A percentile compares a stretch with the other conserved stretches of the same genome.
phyloP scores from a whole-genome alignment of 2,329 filamentous ascomycete species.

The Tolypocladium sp. region DNA sequence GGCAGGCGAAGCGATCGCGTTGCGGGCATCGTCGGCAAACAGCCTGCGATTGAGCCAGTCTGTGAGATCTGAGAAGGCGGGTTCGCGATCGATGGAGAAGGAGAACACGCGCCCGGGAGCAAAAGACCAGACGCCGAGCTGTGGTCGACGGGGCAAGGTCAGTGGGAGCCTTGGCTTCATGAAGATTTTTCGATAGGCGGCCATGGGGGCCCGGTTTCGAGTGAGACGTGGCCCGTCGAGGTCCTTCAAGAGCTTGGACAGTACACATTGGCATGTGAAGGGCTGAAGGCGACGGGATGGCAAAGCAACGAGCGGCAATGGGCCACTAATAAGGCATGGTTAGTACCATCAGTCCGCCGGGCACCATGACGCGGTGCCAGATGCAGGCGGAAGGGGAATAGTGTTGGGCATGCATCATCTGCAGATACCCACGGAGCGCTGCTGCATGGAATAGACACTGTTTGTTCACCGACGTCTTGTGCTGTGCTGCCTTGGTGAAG shows the following conservation, averaged over 20 bases:
- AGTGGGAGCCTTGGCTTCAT: background rate
- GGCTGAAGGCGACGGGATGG: background rate
- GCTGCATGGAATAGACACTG: background rate
- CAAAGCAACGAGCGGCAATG: background rate
- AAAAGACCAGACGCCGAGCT: background rate
- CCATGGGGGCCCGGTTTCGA: background rate
- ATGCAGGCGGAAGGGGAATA: background rate
- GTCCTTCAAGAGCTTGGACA: background rate
- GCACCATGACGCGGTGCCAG: background rate
- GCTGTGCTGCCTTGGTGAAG: background rate
- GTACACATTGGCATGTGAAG: background rate
- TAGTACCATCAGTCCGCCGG: background rate
- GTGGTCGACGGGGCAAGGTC: background rate
- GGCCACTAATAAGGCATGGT: background rate
- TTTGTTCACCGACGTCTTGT: background rate
- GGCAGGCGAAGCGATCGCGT: background rate
- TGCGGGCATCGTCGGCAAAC: constrained; percentile 5
- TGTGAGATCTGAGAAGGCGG: constrained; percentile 1
- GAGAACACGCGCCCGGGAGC: constrained; percentile 4
- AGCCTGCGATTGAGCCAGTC: constrained; percentile 4
- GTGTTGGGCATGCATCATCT: background rate
- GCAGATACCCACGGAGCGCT: background rate
- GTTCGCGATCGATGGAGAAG: background rate
- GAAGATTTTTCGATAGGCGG: constrained; percentile 3
- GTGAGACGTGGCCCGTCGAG: background rate